Base-by-base conservation (phyloP, 495 filamentous ascomycete genomes). In the Parathielavia appendiculata region DNA sequence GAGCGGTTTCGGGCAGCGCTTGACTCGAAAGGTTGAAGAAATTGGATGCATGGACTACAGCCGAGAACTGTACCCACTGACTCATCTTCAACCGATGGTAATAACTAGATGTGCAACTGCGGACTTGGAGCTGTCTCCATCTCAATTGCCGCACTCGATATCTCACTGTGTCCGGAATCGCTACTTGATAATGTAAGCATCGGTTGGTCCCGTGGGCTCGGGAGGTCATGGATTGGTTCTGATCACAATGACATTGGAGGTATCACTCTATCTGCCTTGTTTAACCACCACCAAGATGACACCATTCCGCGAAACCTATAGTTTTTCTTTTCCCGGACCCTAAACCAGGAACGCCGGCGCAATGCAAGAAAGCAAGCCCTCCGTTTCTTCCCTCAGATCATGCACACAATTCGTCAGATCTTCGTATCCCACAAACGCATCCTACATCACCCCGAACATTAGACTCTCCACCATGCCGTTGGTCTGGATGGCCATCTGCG, bases 381-480 rank as follows among this genome's bases (percentile, higher is more conserved):
- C 17, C 16, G 11, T 35, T 34, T 38, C 44, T 34, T 38, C 44
- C 20, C 32, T 4, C 5, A 22, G 11, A 9, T 36, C 7, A 49
- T 13, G 36, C 53, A 30, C 20, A 46, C 52, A 35, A 20, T 43
- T 10, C 16, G 12, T 6, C 5, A 17, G 16, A 7, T 7, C 6
- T 17, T 13, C 54, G 20, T 20, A 19, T 12, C 32, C 32, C n/a
- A 32, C 26, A 23, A 19, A 20, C 5, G 30, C 19, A 19, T 30
- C 58, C 22, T 54, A 41, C 46, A 48, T 48, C n/a, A 53, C 58
- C 44, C 72, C 74, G 51, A 74, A 71, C 58, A 81, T 75, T 39
- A 96, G 69, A 77, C 89, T 87, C 56, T 87, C 88, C 56, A 96
- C 68, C 91, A 96, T 96, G 1, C 92, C 92, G 57, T 78, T 81